phyloP scores from a whole-genome alignment of 768 basidiomycete genomes.

The Rhizopogon roseolus region DNA sequence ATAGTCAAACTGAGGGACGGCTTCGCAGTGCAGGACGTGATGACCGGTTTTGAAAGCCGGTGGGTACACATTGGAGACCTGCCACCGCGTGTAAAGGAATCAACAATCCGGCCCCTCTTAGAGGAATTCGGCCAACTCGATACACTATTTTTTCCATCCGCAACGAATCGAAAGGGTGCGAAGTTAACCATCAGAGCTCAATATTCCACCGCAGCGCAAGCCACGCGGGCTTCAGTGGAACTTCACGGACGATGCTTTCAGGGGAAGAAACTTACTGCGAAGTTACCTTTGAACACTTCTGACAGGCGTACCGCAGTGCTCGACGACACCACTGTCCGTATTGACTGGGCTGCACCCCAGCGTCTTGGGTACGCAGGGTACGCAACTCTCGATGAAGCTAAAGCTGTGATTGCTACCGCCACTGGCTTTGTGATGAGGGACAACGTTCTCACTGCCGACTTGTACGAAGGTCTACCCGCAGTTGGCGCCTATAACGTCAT shows the following conservation, averaged over 20 bases:
- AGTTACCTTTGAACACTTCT: constrained; percentile 38
- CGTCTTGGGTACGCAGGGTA: constrained; percentile 64
- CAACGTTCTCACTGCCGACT: constrained; percentile 37
- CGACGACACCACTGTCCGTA: constrained; percentile 48
- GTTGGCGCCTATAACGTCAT: constrained; percentile 58
- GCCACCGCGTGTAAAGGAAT: constrained; percentile 28
- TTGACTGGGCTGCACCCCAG: constrained; percentile 57
- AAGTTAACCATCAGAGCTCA: constrained; percentile 36
- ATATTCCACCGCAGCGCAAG: constrained; percentile 44
- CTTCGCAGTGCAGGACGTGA: constrained; percentile 50
- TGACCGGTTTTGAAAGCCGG: constrained; percentile 67
- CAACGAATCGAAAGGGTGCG: constrained; percentile 8
- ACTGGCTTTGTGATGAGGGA: constrained; percentile 33
- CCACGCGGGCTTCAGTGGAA: constrained; percentile 43
- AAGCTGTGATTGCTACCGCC: constrained; percentile 42
- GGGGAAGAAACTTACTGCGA: constrained; percentile 37
- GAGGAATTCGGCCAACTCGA: constrained; percentile 43
- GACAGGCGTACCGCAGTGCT: constrained; percentile 33
- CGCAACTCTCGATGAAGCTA: constrained; percentile 40
- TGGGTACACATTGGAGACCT: constrained; percentile 55
- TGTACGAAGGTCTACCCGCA: constrained; percentile 55
- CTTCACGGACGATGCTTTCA: constrained; percentile 45
- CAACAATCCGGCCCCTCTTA: constrained; percentile 35
- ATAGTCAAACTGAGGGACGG: constrained; percentile 55
- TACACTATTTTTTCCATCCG: constrained; percentile 28